Conservation (phyloP, 2,329 filamentous ascomycete species). For the Coniochaeta ligniaria region DNA sequence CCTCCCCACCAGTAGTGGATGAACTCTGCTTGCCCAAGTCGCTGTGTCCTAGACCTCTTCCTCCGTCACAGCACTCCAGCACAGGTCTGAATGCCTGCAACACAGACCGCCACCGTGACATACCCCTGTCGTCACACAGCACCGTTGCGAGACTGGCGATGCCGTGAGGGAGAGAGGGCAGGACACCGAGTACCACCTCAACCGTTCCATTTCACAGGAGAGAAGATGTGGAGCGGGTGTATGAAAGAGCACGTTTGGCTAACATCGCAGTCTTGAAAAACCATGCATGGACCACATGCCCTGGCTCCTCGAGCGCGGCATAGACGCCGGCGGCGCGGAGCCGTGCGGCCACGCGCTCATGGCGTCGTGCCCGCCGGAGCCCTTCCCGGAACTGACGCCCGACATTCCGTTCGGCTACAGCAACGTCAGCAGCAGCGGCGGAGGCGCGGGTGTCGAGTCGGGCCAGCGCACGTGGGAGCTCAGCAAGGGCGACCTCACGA, state of each 20-base stretch:
- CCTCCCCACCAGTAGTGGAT: conserved; percentile 45
- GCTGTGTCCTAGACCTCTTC: not conserved
- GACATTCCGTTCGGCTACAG: conserved; percentile 46
- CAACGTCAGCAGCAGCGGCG: conserved; percentile 26
- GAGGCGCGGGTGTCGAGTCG: conserved; percentile 27
- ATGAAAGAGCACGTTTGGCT: conserved; percentile 8
- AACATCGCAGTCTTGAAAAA: conserved; percentile 66
- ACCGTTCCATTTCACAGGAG: not conserved
- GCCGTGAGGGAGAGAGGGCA: not conserved
- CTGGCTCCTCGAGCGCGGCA: conserved; percentile 59
- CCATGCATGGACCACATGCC: conserved; percentile 91
- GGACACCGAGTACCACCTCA: not conserved
- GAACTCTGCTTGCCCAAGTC: not conserved
- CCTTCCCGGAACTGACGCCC: conserved; percentile 39
- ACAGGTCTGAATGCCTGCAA: not conserved
- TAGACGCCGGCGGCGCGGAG: conserved; percentile 50
- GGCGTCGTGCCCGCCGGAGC: conserved; percentile 78
- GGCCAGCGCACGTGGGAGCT: conserved; percentile 74
- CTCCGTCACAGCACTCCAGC: not conserved
- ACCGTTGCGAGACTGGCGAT: not conserved
- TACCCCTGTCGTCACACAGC: not conserved
- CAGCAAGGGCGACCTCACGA: conserved; percentile 67
- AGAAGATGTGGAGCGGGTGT: not conserved
- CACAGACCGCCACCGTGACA: not conserved
- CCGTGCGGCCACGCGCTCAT: conserved; percentile 88